Evolutionary conservation across 768 basidiomycete genomes (phyloP), one percentile per base, ranked within the genome.

Genomic region (Rhizopogon vesiculosus): DNA sequence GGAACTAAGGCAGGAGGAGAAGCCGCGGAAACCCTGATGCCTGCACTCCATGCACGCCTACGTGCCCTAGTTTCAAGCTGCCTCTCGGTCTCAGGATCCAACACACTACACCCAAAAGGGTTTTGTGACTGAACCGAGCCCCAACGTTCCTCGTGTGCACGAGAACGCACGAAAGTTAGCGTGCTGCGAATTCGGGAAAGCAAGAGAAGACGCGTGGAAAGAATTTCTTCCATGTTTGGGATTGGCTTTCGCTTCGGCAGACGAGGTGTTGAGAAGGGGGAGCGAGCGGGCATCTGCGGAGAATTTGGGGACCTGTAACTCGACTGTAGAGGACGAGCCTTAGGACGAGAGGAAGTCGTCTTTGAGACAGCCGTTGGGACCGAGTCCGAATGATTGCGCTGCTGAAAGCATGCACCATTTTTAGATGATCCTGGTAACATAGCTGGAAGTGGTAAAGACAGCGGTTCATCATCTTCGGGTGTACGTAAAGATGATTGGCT

Each of bases 41-140:
- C 73, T 58, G 81, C 81, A 53, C 81, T 74, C 87, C 87, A 90
- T 7, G 87, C 87, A 9, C 86, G 75, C 31, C 88, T 76, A 40
- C 81, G 76, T 35, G 81, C 79, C 58, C 78, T 79, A 41, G 81
- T 74, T 65, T 86, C 85, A 22, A 89, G 71, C 6, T 81, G 67
- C 15, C 42, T 56, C 50, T 72, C 68, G 4, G 45, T 18, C 29
- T 70, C 69, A 10, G 53, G 7, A 18, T 70, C 69, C 59, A 58
- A 56, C 13, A 49, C 15, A 16, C 35, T 33, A 25, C 22, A 38
- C 35, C 48, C 48, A 38, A 25, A 10, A 38, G 48, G 16, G 22
- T 38, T 6, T 38, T 38, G 48, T 22, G 48, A 22, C 69, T 66
- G 68, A 74, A 77, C 22, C 71, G 74, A 40, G 66, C 66, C 35